phyloP scores from a whole-genome alignment of 73 alveolate species.

The Urostyla sp. region DNA sequence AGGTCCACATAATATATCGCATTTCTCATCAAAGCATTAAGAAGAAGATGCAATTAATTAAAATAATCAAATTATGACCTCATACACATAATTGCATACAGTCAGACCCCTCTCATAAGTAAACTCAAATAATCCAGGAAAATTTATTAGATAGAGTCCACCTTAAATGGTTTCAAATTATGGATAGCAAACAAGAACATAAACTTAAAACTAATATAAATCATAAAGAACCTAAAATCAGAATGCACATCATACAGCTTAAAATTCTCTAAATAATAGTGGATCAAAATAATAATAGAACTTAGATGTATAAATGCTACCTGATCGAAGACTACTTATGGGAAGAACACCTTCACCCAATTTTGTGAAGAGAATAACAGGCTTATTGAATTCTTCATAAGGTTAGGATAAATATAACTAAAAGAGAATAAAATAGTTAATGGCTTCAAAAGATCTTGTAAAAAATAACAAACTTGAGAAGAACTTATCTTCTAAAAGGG shows the following conservation, averaged over 20 bases:
- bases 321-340: conserved; percentile 31
- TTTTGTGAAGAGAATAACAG: conserved; percentile 42
- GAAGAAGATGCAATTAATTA: not conserved
- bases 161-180: conserved; percentile 12
- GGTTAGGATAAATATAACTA: no score
- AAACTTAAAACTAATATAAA: not conserved
- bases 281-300: conserved; percentile 16
- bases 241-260: conserved; percentile 13
- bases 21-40: not conserved
- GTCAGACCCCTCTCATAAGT: not conserved
- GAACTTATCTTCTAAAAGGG: no score
- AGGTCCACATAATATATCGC: conserved; percentile 53
- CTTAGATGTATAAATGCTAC: no score
- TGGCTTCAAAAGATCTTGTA: conserved; percentile 12
- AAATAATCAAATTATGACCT: not conserved
- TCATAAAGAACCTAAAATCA: conserved; percentile 2
- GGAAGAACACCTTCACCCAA: conserved; percentile 59
- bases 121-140: not conserved
- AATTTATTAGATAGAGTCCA: conserved; percentile 51
- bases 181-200: not conserved
- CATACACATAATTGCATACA: not conserved
- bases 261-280: conserved; percentile 41
- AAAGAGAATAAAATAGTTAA: conserved; percentile 13
- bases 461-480: not conserved
- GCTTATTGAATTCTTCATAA: conserved; percentile 21